Evolutionary conservation across 2,329 filamentous ascomycete species (phyloP).

Genomic region (Aureobasidium vineae): DNA sequence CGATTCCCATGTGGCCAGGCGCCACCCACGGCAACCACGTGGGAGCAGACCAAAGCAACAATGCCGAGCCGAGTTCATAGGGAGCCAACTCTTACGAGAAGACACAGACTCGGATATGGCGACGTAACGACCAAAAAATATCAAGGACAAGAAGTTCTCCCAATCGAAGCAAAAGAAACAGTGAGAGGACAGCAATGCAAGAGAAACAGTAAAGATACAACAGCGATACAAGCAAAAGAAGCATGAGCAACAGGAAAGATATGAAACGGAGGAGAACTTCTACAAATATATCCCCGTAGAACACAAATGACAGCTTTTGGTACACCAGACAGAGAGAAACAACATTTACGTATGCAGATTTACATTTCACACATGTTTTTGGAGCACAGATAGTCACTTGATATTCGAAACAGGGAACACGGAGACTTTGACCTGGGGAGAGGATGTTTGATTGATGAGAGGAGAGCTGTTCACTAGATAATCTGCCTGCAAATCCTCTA

Average conservation of each 20-base stretch:
- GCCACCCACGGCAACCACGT: too few relatives aligned
- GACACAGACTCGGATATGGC: not conserved
- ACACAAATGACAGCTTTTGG: too few relatives aligned
- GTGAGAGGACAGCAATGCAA: not conserved
- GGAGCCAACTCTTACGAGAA: not conserved
- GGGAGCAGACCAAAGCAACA: too few relatives aligned
- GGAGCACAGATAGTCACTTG: too few relatives aligned
- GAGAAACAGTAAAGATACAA: too few relatives aligned
- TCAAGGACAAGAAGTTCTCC: not conserved
- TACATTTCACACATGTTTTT: not conserved
- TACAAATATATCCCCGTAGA: too few relatives aligned
- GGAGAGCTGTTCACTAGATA: not conserved
- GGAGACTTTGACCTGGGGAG: not conserved
- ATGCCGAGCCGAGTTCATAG: too few relatives aligned
- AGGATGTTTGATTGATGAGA: not conserved
- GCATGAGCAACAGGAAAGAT: not conserved
- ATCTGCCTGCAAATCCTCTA: constrained; percentile 15
- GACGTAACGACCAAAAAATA: not conserved
- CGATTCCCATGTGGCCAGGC: not conserved
- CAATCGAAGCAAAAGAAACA: not conserved
- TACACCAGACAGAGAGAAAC: not conserved
- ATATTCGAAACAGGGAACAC: too few relatives aligned
- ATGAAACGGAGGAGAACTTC: not conserved
- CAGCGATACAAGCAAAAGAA: not conserved
- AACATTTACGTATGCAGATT: not conserved